Evolutionary conservation across 306 rosid genomes (phyloP).

Genomic region (Benincasa hispida): DNA sequence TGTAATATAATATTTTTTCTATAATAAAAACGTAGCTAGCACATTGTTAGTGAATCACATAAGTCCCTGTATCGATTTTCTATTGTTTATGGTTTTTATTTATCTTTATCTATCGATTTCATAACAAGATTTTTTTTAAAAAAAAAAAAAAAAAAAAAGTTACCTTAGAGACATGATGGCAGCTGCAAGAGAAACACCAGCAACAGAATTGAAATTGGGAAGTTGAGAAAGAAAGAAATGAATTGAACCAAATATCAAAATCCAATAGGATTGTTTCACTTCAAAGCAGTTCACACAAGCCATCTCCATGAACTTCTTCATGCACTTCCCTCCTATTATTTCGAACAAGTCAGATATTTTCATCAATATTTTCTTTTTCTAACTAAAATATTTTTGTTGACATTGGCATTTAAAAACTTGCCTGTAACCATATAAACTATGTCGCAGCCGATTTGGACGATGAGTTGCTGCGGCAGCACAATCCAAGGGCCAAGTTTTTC

Average conservation of each 20-base stretch:
- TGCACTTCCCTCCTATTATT: conserved; percentile 77
- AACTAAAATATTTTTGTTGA: not conserved
- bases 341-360: not conserved
- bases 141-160: too few species aligned
- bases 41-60: too few species aligned
- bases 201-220: conserved; percentile 88
- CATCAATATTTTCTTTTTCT: not conserved
- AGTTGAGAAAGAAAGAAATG: conserved; percentile 93
- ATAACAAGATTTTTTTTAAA: too few species aligned
- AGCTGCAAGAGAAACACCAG: conserved; percentile 87
- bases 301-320: conserved; percentile 76
- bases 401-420: not conserved
- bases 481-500: conserved; percentile 80
- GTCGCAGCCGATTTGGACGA: conserved; percentile 89
- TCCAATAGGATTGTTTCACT: conserved; percentile 72
- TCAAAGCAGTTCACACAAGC: conserved; percentile 70
- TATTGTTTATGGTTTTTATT: too few species aligned
- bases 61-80: too few species aligned
- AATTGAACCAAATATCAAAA: conserved; percentile 62
- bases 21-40: too few species aligned
- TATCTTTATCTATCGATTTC: too few species aligned
- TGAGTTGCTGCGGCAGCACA: conserved; percentile 77
- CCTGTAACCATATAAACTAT: conserved; percentile 93
- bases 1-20: too few species aligned
- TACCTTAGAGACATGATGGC: conserved; percentile 83